Evolutionary conservation across 2,329 filamentous ascomycete genomes (phyloP), one percentile per base, ranked within the genome.

Genomic region (Clarireedia sp.): DNA sequence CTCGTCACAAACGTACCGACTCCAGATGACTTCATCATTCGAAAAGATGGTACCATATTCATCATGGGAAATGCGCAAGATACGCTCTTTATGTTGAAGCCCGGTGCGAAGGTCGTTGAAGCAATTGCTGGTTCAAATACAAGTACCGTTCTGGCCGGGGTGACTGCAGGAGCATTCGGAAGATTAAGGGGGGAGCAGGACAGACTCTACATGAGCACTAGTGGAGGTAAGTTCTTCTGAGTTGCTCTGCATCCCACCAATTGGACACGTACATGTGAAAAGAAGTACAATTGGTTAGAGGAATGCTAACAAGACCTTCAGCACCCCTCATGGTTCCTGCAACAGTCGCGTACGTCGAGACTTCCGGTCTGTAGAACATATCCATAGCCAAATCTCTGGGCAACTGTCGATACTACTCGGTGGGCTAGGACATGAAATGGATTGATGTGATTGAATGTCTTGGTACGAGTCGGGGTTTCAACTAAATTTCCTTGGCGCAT

Each of bases 131-230:
- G 57, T 21, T 57, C 33, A 17, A 47, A 55, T 12, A 55, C 36
- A 19, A 51, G 50, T 16, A 59, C 56, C 2, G 51, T 46, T 14
- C 29, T 61, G 19, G 59, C 54, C n/a, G 58, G 54, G n/a, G 57
- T 60, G 23, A 59, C 56, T 21, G 59, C 59, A 9, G 54, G 44
- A n/a, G 33, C 54, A 48, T 62, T 62, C 55, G 57, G 58, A 24
- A 53, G 51, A 26, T 37, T 43, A 29, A 37, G 8, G 16, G 23
- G 17, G 23, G 54, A 56, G 47, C 16, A 21, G 3, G 46, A 56
- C 10, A 48, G 37, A 12, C 45, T 62, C n/a, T 61, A 55, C 43
- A 41, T 61, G 37, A 61, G 51, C 9, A 61, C 60, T 6, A 53
- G 50, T 56, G 52, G 58, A 26, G 56, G 58, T 61, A 12, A 59